These are phyloP conservation scores for Neocucurbitaria cava DNA, from an alignment of 2,329 filamentous ascomycete genomes.

Conservation along the genomic window DNA sequence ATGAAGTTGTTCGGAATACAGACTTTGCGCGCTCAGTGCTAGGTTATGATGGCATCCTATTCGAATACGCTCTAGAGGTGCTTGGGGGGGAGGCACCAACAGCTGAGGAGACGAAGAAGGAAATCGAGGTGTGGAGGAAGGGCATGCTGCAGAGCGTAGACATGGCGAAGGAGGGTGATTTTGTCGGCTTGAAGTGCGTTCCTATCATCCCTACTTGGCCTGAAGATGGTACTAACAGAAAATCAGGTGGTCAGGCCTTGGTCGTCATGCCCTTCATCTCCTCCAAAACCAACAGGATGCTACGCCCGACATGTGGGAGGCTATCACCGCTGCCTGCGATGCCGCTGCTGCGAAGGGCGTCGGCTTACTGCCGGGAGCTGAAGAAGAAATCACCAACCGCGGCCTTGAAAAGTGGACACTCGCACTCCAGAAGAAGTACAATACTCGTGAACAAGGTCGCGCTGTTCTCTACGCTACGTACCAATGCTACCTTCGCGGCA, in stretches of 20 bases:
- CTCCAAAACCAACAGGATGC: constrained; percentile 70
- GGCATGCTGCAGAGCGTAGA: constrained; percentile 77
- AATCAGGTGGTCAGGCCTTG: constrained; percentile 78
- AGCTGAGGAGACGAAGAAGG: constrained; percentile 61
- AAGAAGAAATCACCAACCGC: constrained; percentile 78
- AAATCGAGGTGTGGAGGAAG: constrained; percentile 74
- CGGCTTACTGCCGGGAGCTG: constrained; percentile 82
- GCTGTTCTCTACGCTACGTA: constrained; percentile 76
- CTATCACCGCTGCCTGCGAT: constrained; percentile 77
- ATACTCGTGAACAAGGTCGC: constrained; percentile 59
- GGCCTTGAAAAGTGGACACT: constrained; percentile 85
- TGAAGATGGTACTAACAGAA: constrained; percentile 19
- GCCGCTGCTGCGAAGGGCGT: constrained; percentile 74
- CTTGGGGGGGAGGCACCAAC: constrained; percentile 68
- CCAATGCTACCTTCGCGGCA: constrained; percentile 63
- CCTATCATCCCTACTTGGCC: neutral
- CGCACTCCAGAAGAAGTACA: constrained; percentile 78
- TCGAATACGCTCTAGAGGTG: constrained; percentile 84
- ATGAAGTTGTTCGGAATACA: constrained; percentile 69
- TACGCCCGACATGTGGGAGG: constrained; percentile 67
- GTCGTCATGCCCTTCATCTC: constrained; percentile 71
- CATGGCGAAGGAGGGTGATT: constrained; percentile 59
- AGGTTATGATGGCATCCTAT: constrained; percentile 83
- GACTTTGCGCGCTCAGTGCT: constrained; percentile 71
- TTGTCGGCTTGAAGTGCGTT: constrained; percentile 61